Evolutionary conservation across 2,329 filamentous ascomycete species (phyloP), one percentile per base, ranked within the genome.

Genomic region (Fusarium palustre): DNA sequence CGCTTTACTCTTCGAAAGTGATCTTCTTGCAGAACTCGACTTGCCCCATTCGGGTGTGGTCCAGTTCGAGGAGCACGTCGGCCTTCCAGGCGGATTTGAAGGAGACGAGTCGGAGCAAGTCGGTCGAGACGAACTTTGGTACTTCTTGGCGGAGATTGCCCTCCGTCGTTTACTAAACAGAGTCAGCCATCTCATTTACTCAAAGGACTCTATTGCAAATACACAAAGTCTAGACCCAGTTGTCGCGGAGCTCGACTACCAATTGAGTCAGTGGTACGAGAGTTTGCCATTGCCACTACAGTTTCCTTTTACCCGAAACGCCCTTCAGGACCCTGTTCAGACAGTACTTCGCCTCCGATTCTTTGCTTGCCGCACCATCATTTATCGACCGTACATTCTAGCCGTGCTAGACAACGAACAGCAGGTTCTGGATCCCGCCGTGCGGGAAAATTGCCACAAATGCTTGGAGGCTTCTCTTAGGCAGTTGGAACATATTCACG

Each of bases 191-290:
- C 87, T 93, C 73, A 91, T 94, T 67, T 94, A 94, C 77, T 91
- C 90, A 48, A 91, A 92, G 74, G 88, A 91, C 74, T 90, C 88
- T 5, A 88, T 89, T 78, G 86, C 90, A 18, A 91, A 91, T 15
- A 91, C 92, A 20, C 88, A 89, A 16, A 91, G 90, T 69, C 83
- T 95, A 36, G 92, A 92, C 64, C 92, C 92, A 1, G 87, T 96
- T 13, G 92, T 93, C 25, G 88, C 90, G 15, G 92, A 95, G 77
- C 85, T 96, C 38, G 92, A 95, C 77, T 94, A 90, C 75, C 92
- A 96, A 79, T 82, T 96, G 50, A 91, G 89, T 7, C 92, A 95
- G 76, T 96, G 92, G 92, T 94, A 95, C 76, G 92, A 94, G 73
- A 91, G 88, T 69, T 83, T 96, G 43, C 92, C 92, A 7, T 78